These are phyloP conservation scores for Hibiscus syriacus DNA, from an alignment of 345 rosid species.

Conservation along the genomic window DNA sequence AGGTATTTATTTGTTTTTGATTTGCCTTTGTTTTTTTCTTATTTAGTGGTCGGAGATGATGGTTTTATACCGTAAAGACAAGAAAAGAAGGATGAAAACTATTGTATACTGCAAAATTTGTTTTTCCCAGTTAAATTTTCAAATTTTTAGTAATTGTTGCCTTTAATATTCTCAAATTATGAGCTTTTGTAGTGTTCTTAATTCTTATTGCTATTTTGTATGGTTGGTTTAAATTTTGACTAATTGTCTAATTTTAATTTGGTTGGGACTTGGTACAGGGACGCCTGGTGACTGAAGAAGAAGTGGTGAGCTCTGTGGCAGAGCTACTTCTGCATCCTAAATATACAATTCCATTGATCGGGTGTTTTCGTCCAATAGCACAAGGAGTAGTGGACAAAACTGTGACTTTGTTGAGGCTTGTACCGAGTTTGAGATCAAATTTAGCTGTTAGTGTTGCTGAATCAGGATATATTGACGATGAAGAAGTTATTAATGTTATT, in stretches of 20 bases:
- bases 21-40: background rate
- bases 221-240: background rate
- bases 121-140: background rate
- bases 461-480: slow-evolving; percentile 25
- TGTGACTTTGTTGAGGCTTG: slow-evolving; percentile 42
- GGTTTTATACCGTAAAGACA: background rate
- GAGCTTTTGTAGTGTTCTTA: background rate
- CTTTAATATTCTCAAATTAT: background rate
- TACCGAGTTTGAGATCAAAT: slow-evolving; percentile 45
- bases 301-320: slow-evolving; percentile 40
- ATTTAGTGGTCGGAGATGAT: background rate
- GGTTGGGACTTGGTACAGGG: slow-evolving; percentile 32
- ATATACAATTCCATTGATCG: slow-evolving; percentile 56
- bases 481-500: slow-evolving; percentile 39
- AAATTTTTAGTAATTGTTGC: background rate
- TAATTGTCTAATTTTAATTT: slow-evolving; percentile 2
- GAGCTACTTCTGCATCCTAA: slow-evolving; percentile 63
- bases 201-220: background rate
- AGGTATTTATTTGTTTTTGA: slow-evolving; percentile 24
- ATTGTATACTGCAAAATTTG: background rate
- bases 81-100: background rate
- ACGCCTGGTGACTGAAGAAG: slow-evolving; percentile 36
- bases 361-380: slow-evolving; percentile 54
- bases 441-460: slow-evolving; percentile 10
- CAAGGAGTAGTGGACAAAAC: slow-evolving; percentile 50